Evolutionary conservation across 2,329 filamentous ascomycete species (phyloP), one percentile per base, ranked within the genome.

Genomic region (Thermomyces lanuginosus): DNA sequence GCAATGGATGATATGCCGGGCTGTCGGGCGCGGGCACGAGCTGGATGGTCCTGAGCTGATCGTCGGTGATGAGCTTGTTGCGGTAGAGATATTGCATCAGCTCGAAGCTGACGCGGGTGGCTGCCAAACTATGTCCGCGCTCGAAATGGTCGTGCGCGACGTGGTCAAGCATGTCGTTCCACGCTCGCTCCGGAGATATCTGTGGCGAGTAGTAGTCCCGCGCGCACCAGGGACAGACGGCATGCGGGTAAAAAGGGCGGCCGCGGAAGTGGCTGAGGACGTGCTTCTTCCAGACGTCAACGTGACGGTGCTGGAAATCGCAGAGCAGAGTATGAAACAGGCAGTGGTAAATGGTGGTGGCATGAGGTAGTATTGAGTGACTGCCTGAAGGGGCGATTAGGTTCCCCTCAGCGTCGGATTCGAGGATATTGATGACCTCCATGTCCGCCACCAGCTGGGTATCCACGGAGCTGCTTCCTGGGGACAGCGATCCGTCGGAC

Each of bases 291-390:
- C 56, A 61, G 16, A 49, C 35, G 5, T 48, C 42, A 15, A 42
- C 39, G 21, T 53, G 45, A 22, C 49, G 43, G 31, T 58, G 58
- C 7, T 44, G 45, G 24, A 51, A 41, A 7, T 53, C 42, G 35
- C 57, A 61, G 35, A 56, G 49, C 5, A 61, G 44, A 29, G 57
- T 47, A 32, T 58, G 50, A 42, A 60, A 60, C n/a, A 60, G 45
- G 31, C 57, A 61, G 12, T 38, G 37, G 31, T 53, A 55, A 9
- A 22, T 15, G 1, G 20, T 16, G 5, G 22, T 17, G 5, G n/a
- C n/a, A n/a, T n/a, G n/a, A n/a, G n/a, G n/a, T n/a, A n/a, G n/a
- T n/a, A n/a, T n/a, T n/a, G n/a, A n/a, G n/a, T n/a, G n/a, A n/a
- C n/a, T 8, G 13, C 16, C 21, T n/a, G 26, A 24, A 4, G 39